These are phyloP conservation scores for Magnolia sinica DNA, from an alignment of 164 flowering plant genomes.

Conservation along the genomic window DNA sequence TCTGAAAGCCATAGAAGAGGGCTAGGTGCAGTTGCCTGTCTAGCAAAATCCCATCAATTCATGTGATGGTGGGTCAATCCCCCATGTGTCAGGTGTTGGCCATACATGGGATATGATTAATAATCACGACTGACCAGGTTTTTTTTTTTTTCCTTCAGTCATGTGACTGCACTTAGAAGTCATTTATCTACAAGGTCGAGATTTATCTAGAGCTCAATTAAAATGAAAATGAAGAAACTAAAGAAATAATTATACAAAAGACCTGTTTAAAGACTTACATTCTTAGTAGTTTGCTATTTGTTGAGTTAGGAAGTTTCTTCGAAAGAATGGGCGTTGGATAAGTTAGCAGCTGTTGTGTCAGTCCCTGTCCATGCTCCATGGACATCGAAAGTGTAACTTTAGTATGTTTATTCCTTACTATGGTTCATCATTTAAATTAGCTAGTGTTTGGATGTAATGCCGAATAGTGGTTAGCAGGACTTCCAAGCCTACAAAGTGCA, in stretches of 20 bases:
- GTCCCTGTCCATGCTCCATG: neutral
- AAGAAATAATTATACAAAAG: neutral
- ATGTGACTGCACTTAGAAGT: too few relatives aligned
- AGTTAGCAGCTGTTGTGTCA: neutral
- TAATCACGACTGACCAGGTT: too few relatives aligned
- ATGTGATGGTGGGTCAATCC: neutral
- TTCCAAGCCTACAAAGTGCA: neutral
- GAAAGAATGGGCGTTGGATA: neutral
- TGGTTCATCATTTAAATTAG: neutral
- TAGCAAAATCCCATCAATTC: neutral
- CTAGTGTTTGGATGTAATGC: neutral
- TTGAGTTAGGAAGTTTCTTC: neutral
- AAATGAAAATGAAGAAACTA: neutral
- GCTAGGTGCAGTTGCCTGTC: neutral
- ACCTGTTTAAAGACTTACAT: neutral
- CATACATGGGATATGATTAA: too few relatives aligned
- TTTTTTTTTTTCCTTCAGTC: too few relatives aligned
- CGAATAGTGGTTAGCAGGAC: neutral
- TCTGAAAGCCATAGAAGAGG: neutral
- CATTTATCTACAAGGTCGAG: neutral
- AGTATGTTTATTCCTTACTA: neutral
- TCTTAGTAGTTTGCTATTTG: neutral
- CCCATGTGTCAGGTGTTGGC: neutral
- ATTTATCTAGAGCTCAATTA: neutral
- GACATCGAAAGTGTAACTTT: neutral